phyloP scores from a whole-genome alignment of 1,139 yeast genomes.

The Lodderomyces margitis region DNA sequence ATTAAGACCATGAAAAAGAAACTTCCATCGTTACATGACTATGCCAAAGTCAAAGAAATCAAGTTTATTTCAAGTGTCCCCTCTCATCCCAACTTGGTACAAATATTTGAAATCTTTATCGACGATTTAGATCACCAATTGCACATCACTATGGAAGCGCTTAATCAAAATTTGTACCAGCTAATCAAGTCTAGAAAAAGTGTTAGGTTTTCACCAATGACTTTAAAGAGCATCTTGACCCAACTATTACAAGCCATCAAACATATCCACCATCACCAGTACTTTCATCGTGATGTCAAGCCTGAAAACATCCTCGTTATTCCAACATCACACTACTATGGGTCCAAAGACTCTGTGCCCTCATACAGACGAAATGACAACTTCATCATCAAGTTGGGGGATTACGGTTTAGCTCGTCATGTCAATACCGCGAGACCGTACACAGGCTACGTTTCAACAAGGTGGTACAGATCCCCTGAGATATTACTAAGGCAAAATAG shows the following conservation, averaged over 20 bases:
- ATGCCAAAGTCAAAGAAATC: conserved; percentile 69
- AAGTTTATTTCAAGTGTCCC: conserved; percentile 69
- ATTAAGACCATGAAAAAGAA: conserved; percentile 73
- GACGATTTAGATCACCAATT: conserved; percentile 58
- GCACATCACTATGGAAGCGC: conserved; percentile 84
- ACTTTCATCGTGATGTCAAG: conserved; percentile 85
- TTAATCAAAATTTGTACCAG: conserved; percentile 80
- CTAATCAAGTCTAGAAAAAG: conserved; percentile 58
- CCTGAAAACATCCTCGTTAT: conserved; percentile 74
- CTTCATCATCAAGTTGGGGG: conserved; percentile 79
- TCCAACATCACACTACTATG: conserved; percentile 53
- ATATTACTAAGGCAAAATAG: conserved; percentile 64
- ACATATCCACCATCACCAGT: conserved; percentile 75
- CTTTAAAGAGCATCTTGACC: conserved; percentile 61
- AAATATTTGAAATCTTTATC: conserved; percentile 73
- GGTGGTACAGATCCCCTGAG: conserved; percentile 98
- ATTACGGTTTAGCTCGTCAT: conserved; percentile 84
- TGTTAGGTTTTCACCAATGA: conserved; percentile 52
- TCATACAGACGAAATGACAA: conserved; percentile 39
- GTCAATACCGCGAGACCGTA: conserved; percentile 52
- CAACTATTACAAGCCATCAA: conserved; percentile 75
- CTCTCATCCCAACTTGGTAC: conserved; percentile 69
- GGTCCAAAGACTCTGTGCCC: conserved; percentile 41
- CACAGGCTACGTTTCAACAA: conserved; percentile 84
- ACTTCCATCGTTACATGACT: conserved; percentile 51